Evolutionary conservation across 2,329 filamentous ascomycete genomes (phyloP).

Genomic region (Diaporthe batatas): DNA sequence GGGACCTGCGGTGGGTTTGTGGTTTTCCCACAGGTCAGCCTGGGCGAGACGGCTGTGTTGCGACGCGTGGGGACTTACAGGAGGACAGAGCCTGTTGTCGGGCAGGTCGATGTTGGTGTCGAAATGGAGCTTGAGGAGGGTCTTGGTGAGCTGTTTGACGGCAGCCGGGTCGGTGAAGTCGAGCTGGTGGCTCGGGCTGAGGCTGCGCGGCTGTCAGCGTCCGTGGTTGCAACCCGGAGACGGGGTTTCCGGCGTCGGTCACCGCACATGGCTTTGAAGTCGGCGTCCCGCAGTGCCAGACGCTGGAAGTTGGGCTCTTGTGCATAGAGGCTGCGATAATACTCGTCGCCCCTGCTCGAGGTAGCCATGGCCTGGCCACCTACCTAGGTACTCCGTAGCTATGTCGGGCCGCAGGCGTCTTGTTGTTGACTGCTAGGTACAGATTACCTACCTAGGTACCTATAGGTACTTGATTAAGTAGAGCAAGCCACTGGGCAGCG

Average conservation of each 20-base stretch:
- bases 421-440: too few relatives aligned
- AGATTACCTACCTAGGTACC: too few relatives aligned
- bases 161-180: constrained; percentile 85
- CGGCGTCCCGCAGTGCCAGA: constrained; percentile 56
- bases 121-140: constrained; percentile 83
- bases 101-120: constrained; percentile 78
- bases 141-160: constrained; percentile 85
- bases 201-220: constrained; percentile 46
- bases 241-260: neutral
- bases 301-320: constrained; percentile 59
- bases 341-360: constrained; percentile 44
- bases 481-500: neutral
- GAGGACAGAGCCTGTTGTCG: constrained; percentile 85
- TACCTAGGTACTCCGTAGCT: too few relatives aligned
- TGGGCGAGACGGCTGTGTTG: neutral
- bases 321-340: constrained; percentile 57
- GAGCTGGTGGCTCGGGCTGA: constrained; percentile 64
- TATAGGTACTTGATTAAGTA: too few relatives aligned
- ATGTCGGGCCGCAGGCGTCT: too few relatives aligned
- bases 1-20: constrained; percentile 59
- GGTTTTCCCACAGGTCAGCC: constrained; percentile 20
- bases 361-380: constrained; percentile 23
- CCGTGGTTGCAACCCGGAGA: neutral
- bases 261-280: constrained; percentile 59
- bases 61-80: constrained; percentile 63